A percentile compares a stretch with the other conserved stretches of the same genome.
These are phyloP conservation scores for Dalbergia cultrata DNA, from an alignment of 306 rosid species.

Conservation along the genomic window DNA sequence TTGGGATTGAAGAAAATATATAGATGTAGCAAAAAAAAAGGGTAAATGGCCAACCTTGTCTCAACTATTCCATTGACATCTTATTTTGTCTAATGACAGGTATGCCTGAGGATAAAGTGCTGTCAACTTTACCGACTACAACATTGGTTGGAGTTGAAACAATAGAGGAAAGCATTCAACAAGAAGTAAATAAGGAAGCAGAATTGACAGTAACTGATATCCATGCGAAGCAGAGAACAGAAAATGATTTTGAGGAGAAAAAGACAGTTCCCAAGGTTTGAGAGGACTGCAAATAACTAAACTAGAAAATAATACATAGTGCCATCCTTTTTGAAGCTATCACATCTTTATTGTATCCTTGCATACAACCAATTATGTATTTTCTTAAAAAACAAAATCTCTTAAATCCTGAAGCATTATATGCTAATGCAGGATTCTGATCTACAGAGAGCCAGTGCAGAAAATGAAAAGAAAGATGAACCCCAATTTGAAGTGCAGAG, in stretches of 20 bases:
- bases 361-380: background rate
- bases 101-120: background rate
- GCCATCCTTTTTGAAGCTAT: background rate
- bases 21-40: background rate
- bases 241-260: background rate
- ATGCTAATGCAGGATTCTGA: background rate
- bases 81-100: background rate
- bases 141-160: background rate
- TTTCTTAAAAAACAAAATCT: background rate
- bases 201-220: conserved; percentile 30
- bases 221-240: conserved; percentile 8
- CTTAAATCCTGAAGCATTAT: background rate
- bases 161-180: conserved; percentile 36
- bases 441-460: background rate
- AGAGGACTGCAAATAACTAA: background rate
- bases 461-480: conserved; percentile 27
- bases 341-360: background rate
- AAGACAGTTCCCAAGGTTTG: background rate
- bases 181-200: conserved; percentile 34
- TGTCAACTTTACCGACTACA: too few relatives aligned
- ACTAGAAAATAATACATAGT: background rate
- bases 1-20: background rate
- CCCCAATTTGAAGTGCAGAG: background rate
- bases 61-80: background rate
- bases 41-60: background rate